Conservation (phyloP, 2,329 filamentous ascomycete species). For the Fusarium tuaranense region DNA sequence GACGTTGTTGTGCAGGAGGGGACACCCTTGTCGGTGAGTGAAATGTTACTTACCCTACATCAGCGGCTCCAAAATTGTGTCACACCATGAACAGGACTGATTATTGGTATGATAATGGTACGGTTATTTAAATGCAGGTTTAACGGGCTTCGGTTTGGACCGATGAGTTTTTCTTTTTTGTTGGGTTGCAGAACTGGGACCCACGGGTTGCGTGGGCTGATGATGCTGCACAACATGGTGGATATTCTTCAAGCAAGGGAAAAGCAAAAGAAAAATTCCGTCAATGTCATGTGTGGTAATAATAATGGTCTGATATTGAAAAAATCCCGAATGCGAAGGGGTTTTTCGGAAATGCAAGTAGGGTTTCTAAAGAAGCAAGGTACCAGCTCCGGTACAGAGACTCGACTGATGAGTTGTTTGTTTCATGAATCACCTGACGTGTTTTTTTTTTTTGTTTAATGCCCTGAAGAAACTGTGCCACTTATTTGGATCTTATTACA, state of each 20-base stretch:
- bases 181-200: neutral
- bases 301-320: neutral
- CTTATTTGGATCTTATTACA: neutral
- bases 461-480: neutral
- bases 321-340: neutral
- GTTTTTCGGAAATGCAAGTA: neutral
- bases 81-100: neutral
- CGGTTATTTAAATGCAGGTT: neutral
- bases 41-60: constrained; percentile 13
- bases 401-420: neutral
- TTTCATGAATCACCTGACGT: neutral
- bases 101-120: neutral
- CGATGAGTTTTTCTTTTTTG: neutral
- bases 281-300: neutral
- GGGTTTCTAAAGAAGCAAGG: neutral
- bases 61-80: neutral
- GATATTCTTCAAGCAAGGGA: neutral
- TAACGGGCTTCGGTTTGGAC: neutral
- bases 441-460: neutral
- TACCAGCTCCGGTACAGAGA: neutral
- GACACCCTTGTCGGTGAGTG: constrained; percentile 11
- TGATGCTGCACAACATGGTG: neutral
- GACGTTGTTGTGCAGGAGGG: constrained; percentile 33
- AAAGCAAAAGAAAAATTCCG: neutral
- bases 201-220: constrained; percentile 1